A percentile compares a stretch with the other conserved stretches of the same genome.
These are phyloP conservation scores for Citrus medica DNA, from an alignment of 345 rosid genomes.

Conservation along the genomic window DNA sequence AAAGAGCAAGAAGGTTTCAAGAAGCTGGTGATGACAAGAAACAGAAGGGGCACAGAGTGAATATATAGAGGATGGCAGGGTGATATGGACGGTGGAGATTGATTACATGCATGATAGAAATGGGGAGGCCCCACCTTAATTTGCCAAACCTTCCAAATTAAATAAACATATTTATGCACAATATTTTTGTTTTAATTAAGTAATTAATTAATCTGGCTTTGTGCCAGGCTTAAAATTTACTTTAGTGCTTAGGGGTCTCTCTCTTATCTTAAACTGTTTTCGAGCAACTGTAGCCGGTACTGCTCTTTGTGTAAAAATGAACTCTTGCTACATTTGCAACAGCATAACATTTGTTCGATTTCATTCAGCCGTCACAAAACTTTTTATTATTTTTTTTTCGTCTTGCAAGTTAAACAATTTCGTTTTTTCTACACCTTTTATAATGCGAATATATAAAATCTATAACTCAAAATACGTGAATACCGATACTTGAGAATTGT, in stretches of 20 bases:
- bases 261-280: neutral
- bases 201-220: neutral
- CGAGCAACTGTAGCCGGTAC: neutral
- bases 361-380: too few relatives aligned
- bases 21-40: slow-evolving; percentile 14
- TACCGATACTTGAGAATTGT: too few relatives aligned
- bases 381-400: too few relatives aligned
- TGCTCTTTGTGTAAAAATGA: too few relatives aligned
- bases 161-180: neutral
- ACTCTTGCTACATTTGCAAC: too few relatives aligned
- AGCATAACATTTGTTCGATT: too few relatives aligned
- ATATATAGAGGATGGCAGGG: slow-evolving; percentile 46
- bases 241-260: neutral
- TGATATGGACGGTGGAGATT: slow-evolving; percentile 50
- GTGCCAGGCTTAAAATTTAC: neutral
- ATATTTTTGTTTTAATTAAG: neutral
- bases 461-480: too few relatives aligned
- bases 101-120: slow-evolving; percentile 19
- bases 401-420: too few relatives aligned
- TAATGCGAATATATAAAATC: neutral
- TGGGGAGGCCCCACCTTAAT: slow-evolving; percentile 21
- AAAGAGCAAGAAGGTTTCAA: neutral
- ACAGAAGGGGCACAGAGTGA: slow-evolving; percentile 1
- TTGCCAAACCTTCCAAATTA: slow-evolving; percentile 16
- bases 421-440: neutral